phyloP scores from a whole-genome alignment of 371 early-diverging fungal genomes.

The Umbelopsis sp. region DNA sequence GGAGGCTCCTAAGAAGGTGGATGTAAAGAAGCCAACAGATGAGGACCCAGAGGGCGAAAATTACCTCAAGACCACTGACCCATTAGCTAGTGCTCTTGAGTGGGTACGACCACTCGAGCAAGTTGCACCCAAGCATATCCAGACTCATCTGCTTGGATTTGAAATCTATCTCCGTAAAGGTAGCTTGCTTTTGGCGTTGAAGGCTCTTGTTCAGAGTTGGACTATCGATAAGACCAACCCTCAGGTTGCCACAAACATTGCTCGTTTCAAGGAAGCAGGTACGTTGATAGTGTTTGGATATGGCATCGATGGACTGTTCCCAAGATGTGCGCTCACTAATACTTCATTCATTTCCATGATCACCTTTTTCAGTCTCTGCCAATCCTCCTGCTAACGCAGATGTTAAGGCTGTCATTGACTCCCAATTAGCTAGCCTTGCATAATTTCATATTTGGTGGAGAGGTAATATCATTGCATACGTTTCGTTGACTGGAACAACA shows the following conservation, averaged over 20 bases:
- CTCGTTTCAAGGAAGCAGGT: conserved; percentile 58
- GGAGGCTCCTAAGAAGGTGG: conserved; percentile 47
- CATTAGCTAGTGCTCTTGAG: conserved; percentile 75
- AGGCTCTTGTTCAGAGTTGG: conserved; percentile 62
- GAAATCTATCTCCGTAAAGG: conserved; percentile 82
- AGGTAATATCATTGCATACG: not conserved
- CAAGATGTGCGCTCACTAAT: not conserved
- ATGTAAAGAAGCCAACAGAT: conserved; percentile 56
- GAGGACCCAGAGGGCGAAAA: conserved; percentile 71
- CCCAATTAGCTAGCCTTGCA: conserved; percentile 4
- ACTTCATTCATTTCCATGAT: not conserved
- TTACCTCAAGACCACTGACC: conserved; percentile 63
- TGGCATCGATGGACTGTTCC: too few relatives aligned
- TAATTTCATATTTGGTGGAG: not conserved
- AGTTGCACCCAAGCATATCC: conserved; percentile 54
- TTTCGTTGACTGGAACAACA: not conserved
- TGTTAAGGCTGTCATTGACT: conserved; percentile 14
- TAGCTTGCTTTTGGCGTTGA: conserved; percentile 76
- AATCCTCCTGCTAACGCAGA: conserved; percentile 3
- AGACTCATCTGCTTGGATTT: conserved; percentile 72
- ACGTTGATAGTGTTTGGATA: conserved; percentile 16
- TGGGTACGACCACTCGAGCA: conserved; percentile 75
- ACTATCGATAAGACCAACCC: conserved; percentile 57
- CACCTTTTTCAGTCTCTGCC: not conserved
- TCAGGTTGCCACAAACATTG: conserved; percentile 52